Base-by-base conservation (phyloP, 2,329 filamentous ascomycete genomes). In the Penicillium corylophilum region DNA sequence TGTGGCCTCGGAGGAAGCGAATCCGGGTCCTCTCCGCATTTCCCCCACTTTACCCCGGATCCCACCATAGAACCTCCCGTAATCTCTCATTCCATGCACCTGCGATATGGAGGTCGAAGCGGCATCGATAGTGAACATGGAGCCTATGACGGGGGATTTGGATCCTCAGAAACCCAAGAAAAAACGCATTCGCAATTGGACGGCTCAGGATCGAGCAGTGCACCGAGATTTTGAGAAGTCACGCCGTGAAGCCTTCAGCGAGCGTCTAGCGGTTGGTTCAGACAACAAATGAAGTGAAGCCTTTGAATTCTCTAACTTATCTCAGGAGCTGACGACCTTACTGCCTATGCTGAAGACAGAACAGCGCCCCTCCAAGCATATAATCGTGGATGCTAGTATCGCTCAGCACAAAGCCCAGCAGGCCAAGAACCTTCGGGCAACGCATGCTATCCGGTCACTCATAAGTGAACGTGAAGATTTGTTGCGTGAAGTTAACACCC, bases 191-290 rank as follows among this genome's bases (percentile, higher is more conserved):
- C 51, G 56, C 22, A 48, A 56, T 20, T 59, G 56, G 54, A 74
- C 73, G 1, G 67, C 70, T 5, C 64, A 74, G 44, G 73, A 76
- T 45, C 71, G 73, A 9, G 72, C 72, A 3, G 67, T 69, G 5
- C 74, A 76, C 53, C 66, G 72, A 1, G 64, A 71, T 6, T 75
- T 76, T 54, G 73, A 76, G 47, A 70, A 69, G 55, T 70, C 66
- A 3, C 69, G 74, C 13, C 66, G 73, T n/a, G 73, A 75, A 53
- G 68, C 72, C 1, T 76, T 75, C 59, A 72, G 72, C 45, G 68
- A 72, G 38, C 62, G 69, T 2, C 50, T 76, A 16, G 68, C 61
- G 38, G 74, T 73, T 23, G 16, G 55, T 55, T 9, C n/a, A n/a
- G n/a, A n/a, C n/a, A n/a, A n/a, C n/a, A n/a, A n/a, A 5, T 12